Conservation (phyloP, 2,329 filamentous ascomycete species). For the Monilinia polystroma region DNA sequence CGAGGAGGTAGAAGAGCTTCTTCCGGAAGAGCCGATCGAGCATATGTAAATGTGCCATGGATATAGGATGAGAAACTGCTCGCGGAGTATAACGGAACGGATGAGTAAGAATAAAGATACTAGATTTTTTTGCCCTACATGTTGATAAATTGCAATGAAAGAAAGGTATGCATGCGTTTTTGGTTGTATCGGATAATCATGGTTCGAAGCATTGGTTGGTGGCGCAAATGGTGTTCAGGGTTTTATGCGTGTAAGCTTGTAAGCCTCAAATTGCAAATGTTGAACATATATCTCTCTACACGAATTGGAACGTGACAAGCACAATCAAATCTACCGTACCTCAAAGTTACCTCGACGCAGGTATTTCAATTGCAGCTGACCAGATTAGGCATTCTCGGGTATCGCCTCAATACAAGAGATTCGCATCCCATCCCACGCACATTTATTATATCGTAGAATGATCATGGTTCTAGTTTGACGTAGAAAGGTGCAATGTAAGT, state of each 20-base stretch:
- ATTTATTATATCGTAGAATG: background rate
- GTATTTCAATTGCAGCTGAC: background rate
- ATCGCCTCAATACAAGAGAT: background rate
- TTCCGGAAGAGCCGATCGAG: conserved; percentile 83
- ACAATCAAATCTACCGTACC: background rate
- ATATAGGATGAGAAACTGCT: background rate
- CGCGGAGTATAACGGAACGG: background rate
- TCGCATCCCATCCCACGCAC: background rate
- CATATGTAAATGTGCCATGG: conserved; percentile 45
- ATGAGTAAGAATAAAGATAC: background rate
- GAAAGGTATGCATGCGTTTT: background rate
- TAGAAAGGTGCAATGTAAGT: background rate
- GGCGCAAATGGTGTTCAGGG: conserved; percentile 10
- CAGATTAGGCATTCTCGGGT: background rate
- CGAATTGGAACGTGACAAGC: conserved; percentile 3
- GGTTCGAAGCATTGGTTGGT: conserved; percentile 4
- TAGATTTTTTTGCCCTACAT: background rate
- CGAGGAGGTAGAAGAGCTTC: conserved; percentile 59
- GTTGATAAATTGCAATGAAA: conserved; percentile 16
- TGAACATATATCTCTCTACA: conserved; percentile 2
- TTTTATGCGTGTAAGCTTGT: conserved; percentile 19
- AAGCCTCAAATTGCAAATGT: conserved; percentile 15
- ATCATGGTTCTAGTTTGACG: background rate
- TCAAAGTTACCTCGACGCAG: background rate
- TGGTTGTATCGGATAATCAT: conserved; percentile 5